Evolutionary conservation across 2,329 filamentous ascomycete genomes (phyloP), one percentile per base, ranked within the genome.

Genomic region (Elsinoe necatrix): DNA sequence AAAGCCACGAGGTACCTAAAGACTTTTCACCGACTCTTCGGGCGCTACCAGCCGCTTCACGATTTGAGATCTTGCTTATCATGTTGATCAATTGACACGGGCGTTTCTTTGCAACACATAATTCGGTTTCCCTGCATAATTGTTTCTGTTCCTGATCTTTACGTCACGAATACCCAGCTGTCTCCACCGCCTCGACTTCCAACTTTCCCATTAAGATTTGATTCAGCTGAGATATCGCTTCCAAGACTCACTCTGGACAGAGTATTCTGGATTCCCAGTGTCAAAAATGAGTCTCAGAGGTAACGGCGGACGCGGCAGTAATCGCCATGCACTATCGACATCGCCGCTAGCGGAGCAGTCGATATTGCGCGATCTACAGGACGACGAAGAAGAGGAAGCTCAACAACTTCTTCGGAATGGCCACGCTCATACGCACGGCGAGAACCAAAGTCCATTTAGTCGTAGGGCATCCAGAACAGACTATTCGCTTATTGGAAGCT

Each of bases 401-500:
- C 64, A 61, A 12, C 31, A 27, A 18, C 45, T n/a, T 35, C 41
- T 45, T 9, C 41, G 25, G 27, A 54, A 45, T 43, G 16, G 54
- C 5, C 16, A 37, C 34, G 34, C 34, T n/a, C 34, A 25, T 23
- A 8, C 14, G 21, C 27, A 21, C 27, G 43, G 54, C 43, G 58
- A 63, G 12, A 47, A 50, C 8, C 57, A 62, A 18, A 58, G 57
- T n/a, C 48, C 57, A 18, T 41, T 58, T 16, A 60, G 55, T 6
- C 55, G 61, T 7, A 39, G 61, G 9, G 54, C 23, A 54, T 63
- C 57, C 59, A 58, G 35, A 56, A 42, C 25, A 23, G 31, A 63
- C 37, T 71, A 74, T 59, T 80, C 81, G 14, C 77, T 86, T 72
- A 75, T 77, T 16, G 78, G 80, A 34, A 81, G 81, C 29, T 95